A percentile compares a stretch with the other conserved stretches of the same genome.
phyloP scores from a whole-genome alignment of 2,329 filamentous ascomycete genomes.

The Aspergillus novoparasiticus region DNA sequence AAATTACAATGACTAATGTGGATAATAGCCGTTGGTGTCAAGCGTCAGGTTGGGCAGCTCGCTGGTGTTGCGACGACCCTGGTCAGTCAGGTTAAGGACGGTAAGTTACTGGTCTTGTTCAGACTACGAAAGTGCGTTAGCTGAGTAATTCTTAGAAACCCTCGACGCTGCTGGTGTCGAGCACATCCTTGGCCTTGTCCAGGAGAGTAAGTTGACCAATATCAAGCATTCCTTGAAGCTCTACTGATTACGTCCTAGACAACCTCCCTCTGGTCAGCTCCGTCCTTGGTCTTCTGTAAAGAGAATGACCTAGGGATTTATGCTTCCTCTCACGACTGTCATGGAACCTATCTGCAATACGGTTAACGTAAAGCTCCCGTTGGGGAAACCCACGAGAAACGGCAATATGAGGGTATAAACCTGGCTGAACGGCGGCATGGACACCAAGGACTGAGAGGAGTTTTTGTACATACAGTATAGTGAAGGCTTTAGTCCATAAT shows the following conservation, averaged over 20 bases:
- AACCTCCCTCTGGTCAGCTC: not conserved
- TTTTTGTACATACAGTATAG: not conserved
- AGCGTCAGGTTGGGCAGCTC: constrained; percentile 15
- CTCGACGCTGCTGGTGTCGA: constrained; percentile 16
- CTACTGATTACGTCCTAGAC: not conserved
- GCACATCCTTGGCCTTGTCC: constrained; percentile 14
- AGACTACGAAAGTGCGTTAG: not conserved
- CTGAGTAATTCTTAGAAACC: constrained; percentile 10
- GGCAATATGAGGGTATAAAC: constrained; percentile 11
- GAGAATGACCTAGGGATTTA: not conserved
- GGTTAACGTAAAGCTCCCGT: constrained; percentile 8
- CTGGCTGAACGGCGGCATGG: not conserved
- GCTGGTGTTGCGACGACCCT: constrained; percentile 19
- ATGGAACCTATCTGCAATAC: constrained; percentile 1
- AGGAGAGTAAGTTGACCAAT: constrained; percentile 12
- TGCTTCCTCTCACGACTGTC: constrained; percentile 6
- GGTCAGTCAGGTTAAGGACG: constrained; percentile 15
- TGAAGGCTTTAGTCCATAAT: not conserved
- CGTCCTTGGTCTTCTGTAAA: constrained; percentile 4
- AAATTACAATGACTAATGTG: constrained; percentile 2
- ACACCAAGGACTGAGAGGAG: not conserved
- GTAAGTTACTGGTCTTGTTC: constrained; percentile 6
- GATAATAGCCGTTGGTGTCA: constrained; percentile 8
- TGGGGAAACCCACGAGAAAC: constrained; percentile 1
- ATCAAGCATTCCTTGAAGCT: not conserved